phyloP scores from a whole-genome alignment of 2,329 filamentous ascomycete species.

The Seiridium cupressi region DNA sequence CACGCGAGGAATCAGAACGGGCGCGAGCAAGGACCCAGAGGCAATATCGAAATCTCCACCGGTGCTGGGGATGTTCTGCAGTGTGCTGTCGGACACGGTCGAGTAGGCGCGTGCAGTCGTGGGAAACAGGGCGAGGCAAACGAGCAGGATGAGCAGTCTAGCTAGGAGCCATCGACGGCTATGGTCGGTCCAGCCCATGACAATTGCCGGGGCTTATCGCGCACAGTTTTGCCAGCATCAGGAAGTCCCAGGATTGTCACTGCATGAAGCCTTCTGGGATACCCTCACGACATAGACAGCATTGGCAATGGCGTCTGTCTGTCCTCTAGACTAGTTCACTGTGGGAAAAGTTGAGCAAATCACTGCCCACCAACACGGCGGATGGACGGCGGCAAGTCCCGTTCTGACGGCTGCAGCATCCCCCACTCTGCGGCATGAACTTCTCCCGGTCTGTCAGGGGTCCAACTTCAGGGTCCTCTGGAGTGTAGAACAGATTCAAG shows the following conservation, averaged over 20 bases:
- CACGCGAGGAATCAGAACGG: slow-evolving; percentile 84
- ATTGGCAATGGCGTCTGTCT: too few species aligned
- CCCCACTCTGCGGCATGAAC: too few species aligned
- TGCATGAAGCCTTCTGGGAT: neutral
- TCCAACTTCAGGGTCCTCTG: too few species aligned
- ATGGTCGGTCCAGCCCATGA: neutral
- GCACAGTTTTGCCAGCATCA: neutral
- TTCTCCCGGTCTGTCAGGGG: too few species aligned
- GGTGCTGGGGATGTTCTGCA: slow-evolving; percentile 70
- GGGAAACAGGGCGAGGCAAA: slow-evolving; percentile 21
- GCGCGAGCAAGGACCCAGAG: slow-evolving; percentile 73
- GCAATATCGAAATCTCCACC: slow-evolving; percentile 77
- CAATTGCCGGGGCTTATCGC: neutral
- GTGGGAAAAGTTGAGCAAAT: too few species aligned
- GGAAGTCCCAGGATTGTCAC: neutral
- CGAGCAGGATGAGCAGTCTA: slow-evolving; percentile 5
- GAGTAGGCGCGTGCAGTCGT: slow-evolving; percentile 32
- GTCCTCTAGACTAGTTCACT: too few species aligned
- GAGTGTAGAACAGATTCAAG: too few species aligned
- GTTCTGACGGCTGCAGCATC: too few species aligned
- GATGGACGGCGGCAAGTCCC: too few species aligned
- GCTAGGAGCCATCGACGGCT: neutral
- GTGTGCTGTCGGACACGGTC: slow-evolving; percentile 68
- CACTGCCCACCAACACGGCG: too few species aligned
- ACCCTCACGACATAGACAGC: too few species aligned